Conservation (phyloP, 169 alveolate species). For the Theileria luwenshuni region DNA sequence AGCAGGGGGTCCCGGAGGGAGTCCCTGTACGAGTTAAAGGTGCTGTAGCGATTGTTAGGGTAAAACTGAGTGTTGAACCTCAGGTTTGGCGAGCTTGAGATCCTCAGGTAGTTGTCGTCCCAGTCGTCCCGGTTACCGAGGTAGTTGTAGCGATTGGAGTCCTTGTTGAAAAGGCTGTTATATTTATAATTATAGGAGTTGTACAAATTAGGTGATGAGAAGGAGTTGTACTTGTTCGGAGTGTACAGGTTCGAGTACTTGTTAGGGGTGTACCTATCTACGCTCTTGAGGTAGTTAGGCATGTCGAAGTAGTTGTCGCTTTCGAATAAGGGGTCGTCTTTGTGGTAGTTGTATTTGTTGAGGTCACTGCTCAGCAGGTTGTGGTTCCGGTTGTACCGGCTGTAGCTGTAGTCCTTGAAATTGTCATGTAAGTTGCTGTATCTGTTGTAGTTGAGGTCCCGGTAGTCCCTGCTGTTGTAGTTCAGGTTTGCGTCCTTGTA, state of each 20-base stretch:
- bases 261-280: conserved; percentile 9
- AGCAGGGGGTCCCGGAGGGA: no score
- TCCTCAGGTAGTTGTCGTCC: background rate
- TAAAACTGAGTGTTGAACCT: background rate
- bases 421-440: background rate
- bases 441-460: background rate
- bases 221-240: background rate
- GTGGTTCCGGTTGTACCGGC: background rate
- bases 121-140: background rate
- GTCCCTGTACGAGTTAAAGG: no score
- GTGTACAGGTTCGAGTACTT: background rate
- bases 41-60: background rate
- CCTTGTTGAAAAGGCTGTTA: background rate
- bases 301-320: conserved; percentile 7
- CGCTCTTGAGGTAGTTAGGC: conserved; percentile 20
- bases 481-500: background rate
- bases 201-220: background rate
- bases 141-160: background rate
- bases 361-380: background rate
- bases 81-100: background rate
- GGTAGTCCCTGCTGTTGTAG: background rate
- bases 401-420: background rate
- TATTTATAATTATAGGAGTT: background rate
- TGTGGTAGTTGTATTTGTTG: background rate
- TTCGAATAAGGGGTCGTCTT: background rate